Conservation (phyloP, 306 rosid species). For the Cucumis sativus region DNA sequence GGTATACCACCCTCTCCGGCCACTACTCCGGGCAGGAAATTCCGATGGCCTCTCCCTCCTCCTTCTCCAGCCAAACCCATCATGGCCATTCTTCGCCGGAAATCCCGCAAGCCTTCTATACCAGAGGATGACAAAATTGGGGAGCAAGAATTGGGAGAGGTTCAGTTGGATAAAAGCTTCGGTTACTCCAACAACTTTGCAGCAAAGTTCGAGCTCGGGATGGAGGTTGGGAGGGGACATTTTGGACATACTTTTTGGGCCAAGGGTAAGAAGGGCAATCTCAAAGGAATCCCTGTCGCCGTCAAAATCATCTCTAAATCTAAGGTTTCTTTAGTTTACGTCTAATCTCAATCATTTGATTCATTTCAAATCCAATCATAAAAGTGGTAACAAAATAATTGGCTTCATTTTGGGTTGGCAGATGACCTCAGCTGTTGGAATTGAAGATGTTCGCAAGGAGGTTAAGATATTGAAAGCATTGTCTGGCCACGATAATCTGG, state of each 20-base stretch:
- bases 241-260: slow-evolving; percentile 96
- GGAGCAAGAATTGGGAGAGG: slow-evolving; percentile 41
- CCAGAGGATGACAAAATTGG: slow-evolving; percentile 61
- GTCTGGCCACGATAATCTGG: slow-evolving; percentile 79
- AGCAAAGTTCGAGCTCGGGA: slow-evolving; percentile 75
- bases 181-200: slow-evolving; percentile 77
- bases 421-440: slow-evolving; percentile 89
- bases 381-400: background rate
- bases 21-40: slow-evolving; percentile 61
- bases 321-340: slow-evolving; percentile 31
- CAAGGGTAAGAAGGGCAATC: slow-evolving; percentile 73
- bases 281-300: slow-evolving; percentile 76
- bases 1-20: slow-evolving; percentile 93
- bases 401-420: slow-evolving; percentile 21
- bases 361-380: background rate
- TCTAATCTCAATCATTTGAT: background rate
- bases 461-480: slow-evolving; percentile 87
- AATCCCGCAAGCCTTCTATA: slow-evolving; percentile 59
- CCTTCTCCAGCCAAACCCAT: slow-evolving; percentile 98
- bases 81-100: slow-evolving; percentile 58
- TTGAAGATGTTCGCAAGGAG: slow-evolving; percentile 95
- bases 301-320: slow-evolving; percentile 91
- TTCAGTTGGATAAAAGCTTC: slow-evolving; percentile 73
- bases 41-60: slow-evolving; percentile 89
- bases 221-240: slow-evolving; percentile 94